Evolutionary conservation across 2,329 filamentous ascomycete genomes (phyloP).

Genomic region (Pseudogymnoascus sp.): DNA sequence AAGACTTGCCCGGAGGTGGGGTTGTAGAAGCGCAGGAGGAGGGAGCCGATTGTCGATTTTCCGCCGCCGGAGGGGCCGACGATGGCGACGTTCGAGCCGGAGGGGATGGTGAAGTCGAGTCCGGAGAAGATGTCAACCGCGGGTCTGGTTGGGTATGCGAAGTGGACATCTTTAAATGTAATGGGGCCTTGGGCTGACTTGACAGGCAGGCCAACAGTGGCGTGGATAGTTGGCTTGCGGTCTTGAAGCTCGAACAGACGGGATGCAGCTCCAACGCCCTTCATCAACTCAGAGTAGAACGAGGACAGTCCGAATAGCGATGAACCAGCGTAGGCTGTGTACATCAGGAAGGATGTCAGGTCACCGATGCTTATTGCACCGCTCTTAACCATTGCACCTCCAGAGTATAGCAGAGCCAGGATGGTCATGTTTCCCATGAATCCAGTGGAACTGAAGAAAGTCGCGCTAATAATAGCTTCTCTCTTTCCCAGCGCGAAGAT

Average conservation of each 20-base stretch:
- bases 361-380: constrained; percentile 87
- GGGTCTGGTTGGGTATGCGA: constrained; percentile 89
- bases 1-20: constrained; percentile 69
- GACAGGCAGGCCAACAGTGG: constrained; percentile 74
- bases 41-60: constrained; percentile 90
- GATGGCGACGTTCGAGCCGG: constrained; percentile 90
- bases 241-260: constrained; percentile 94
- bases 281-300: constrained; percentile 98
- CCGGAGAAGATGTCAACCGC: constrained; percentile 87
- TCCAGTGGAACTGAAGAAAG: constrained; percentile 81
- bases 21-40: constrained; percentile 85
- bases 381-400: constrained; percentile 80
- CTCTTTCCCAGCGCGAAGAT: constrained; percentile 84
- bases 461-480: constrained; percentile 82
- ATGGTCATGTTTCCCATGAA: constrained; percentile 97
- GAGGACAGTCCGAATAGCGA: constrained; percentile 90
- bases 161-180: constrained; percentile 75
- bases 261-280: constrained; percentile 94
- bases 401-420: constrained; percentile 79
- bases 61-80: constrained; percentile 94
- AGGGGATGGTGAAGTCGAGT: constrained; percentile 82
- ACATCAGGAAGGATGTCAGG: constrained; percentile 96
- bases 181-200: constrained; percentile 81
- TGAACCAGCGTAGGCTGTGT: constrained; percentile 77
- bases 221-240: constrained; percentile 74